A percentile compares a stretch with the other conserved stretches of the same genome.
These are phyloP conservation scores for Botryosphaeria agaves DNA, from an alignment of 2,329 filamentous ascomycete species.

Conservation along the genomic window DNA sequence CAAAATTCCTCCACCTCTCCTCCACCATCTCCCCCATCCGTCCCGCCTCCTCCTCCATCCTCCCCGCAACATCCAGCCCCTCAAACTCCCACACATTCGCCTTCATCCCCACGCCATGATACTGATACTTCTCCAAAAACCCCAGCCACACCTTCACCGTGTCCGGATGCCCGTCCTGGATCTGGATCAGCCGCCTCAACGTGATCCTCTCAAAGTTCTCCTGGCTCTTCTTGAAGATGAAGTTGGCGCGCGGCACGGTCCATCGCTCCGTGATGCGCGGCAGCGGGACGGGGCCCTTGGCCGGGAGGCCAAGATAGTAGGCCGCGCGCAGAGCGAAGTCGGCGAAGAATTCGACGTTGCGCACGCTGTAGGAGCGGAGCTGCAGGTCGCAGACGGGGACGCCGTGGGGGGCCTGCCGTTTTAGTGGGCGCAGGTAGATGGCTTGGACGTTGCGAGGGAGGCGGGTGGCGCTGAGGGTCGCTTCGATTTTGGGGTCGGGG, in stretches of 20 bases:
- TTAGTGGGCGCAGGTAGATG: conserved; percentile 69
- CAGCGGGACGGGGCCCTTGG: conserved; percentile 69
- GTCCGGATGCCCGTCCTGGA: conserved; percentile 80
- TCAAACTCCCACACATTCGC: conserved; percentile 90
- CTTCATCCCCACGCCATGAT: conserved; percentile 97
- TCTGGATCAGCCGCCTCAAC: conserved; percentile 69
- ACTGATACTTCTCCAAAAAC: conserved; percentile 80
- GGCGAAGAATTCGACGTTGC: conserved; percentile 83
- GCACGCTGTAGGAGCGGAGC: conserved; percentile 75
- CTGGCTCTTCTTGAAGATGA: conserved; percentile 93
- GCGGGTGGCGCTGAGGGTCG: conserved; percentile 24
- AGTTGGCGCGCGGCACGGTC: conserved; percentile 79
- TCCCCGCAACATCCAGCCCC: conserved; percentile 30
- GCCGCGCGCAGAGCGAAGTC: conserved; percentile 91
- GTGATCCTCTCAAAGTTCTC: conserved; percentile 96
- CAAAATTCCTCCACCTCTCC: conserved; percentile 11
- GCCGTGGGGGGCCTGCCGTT: conserved; percentile 54
- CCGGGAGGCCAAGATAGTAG: conserved; percentile 80
- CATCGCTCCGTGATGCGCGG: conserved; percentile 80
- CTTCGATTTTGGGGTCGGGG: conserved; percentile 8
- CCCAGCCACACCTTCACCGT: conserved; percentile 83
- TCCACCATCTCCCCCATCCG: conserved; percentile 10
- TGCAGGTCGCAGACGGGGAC: conserved; percentile 83
- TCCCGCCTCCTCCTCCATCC: conserved; percentile 17
- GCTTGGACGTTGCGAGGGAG: conserved; percentile 70